phyloP scores from a whole-genome alignment of 768 basidiomycete species.

The Suillus brevipes region DNA sequence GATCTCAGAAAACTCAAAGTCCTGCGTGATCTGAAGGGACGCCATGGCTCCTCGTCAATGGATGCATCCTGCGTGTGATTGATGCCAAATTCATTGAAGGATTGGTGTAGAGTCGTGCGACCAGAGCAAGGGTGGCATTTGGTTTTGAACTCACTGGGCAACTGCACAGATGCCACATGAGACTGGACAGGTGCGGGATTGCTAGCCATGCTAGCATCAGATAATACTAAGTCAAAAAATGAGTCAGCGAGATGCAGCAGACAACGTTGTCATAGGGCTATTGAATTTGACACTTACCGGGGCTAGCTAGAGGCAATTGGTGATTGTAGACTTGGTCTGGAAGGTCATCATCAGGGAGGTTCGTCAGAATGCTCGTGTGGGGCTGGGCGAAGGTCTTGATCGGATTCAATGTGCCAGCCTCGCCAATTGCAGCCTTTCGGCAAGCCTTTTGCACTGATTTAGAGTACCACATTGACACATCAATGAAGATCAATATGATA shows the following conservation, averaged over 20 bases:
- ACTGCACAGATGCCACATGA: background rate
- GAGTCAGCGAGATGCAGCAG: background rate
- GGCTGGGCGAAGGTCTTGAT: too few species aligned
- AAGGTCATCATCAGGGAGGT: too few species aligned
- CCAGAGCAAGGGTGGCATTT: conserved; percentile 28
- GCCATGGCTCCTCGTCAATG: conserved; percentile 13
- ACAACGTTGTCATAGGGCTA: too few species aligned
- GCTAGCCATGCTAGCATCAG: background rate
- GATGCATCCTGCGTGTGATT: background rate
- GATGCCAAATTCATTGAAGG: conserved; percentile 17
- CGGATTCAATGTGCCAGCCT: too few species aligned
- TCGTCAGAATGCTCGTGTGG: too few species aligned
- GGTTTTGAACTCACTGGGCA: conserved; percentile 18
- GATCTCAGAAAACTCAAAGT: conserved; percentile 16
- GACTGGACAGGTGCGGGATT: background rate
- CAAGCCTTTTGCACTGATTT: background rate
- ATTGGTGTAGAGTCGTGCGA: conserved; percentile 7
- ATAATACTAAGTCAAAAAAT: background rate
- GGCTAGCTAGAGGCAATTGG: background rate
- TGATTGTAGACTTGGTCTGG: too few species aligned
- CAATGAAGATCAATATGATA: background rate
- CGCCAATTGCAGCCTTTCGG: too few species aligned
- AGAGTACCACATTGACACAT: background rate
- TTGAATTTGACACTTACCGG: background rate
- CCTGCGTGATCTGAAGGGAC: conserved; percentile 6